A percentile compares a stretch with the other conserved stretches of the same genome.
phyloP scores from a whole-genome alignment of 768 basidiomycete genomes.

The Lentinula aciculospora region DNA sequence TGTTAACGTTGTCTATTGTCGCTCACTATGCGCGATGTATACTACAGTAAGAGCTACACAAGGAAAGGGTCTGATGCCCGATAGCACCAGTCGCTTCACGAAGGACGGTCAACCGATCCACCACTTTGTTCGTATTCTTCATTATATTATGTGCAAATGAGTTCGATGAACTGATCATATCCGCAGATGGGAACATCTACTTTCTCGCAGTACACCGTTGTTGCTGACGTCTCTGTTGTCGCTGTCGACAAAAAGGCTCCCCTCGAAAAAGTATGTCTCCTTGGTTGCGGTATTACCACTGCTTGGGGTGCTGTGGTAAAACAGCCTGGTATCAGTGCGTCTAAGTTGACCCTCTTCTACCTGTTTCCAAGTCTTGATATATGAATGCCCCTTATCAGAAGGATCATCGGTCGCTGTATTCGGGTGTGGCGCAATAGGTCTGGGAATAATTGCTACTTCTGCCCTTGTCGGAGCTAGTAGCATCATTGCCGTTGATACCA shows the following conservation, averaged over 20 bases:
- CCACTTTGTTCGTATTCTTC: constrained; percentile 73
- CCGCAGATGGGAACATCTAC: constrained; percentile 95
- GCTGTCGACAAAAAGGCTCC: constrained; percentile 82
- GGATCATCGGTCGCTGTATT: constrained; percentile 90
- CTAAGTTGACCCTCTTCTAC: neutral
- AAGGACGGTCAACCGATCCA: constrained; percentile 80
- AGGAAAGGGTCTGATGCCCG: constrained; percentile 93
- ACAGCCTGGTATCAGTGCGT: constrained; percentile 78
- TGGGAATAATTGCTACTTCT: constrained; percentile 85
- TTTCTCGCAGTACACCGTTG: constrained; percentile 99
- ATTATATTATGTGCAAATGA: too few species aligned
- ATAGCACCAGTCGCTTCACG: constrained; percentile 82
- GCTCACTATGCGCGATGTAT: neutral
- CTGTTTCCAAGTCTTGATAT: constrained; percentile 5
- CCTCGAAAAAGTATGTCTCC: constrained; percentile 92
- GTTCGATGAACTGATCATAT: neutral
- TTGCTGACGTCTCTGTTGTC: constrained; percentile 95
- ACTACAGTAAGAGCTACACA: constrained; percentile 81
- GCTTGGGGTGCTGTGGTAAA: constrained; percentile 96
- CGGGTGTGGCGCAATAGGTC: constrained; percentile 93
- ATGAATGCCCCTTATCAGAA: constrained; percentile 35
- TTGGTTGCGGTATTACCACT: constrained; percentile 97
- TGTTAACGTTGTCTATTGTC: neutral
- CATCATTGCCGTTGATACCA: constrained; percentile 90
- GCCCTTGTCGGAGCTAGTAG: constrained; percentile 73